Base-by-base conservation (phyloP, 768 basidiomycete genomes). In the Boletus eberwhitei region DNA sequence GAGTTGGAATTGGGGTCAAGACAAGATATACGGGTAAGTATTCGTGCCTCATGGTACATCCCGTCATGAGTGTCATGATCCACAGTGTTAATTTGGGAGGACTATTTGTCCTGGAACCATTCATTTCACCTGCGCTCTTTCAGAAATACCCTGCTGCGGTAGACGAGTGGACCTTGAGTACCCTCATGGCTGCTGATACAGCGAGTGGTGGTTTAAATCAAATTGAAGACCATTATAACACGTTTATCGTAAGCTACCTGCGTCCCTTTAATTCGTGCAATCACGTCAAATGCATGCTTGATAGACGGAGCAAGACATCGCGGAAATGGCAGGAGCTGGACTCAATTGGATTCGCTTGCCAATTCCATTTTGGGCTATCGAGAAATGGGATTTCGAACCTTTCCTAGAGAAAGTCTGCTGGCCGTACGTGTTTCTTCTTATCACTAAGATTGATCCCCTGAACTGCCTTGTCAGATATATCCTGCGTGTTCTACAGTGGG, bases 291-390 rank as follows among this genome's bases (percentile, higher is more conserved):
- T 24, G 54, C 34, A 36, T 53, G 42, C 35, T 48, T 41, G 37
- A 26, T 68, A 93, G 90, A 94, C 89, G 51, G 91, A 94, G 67
- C 75, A 89, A 73, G 93, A 96, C 73, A 85, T 95, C 57, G 93
- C 93, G 36, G 75, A 86, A 66, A 95, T 97, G 55, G 91, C 93
- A 42, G 88, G 83, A 38, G 92, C 90, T 29, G 93, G 93, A 4
- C 73, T 94, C 46, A 93, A 91, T 73, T 94, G 86, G 79, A 72
- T 95, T 43, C 81, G 91, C 3, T 71, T 94, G 41, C 89, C 91
- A 1, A 79, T 94, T 40, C 83, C 87, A 3, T 94, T 83, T 73
- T 96, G 93, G 93, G 88, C 88, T 8, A 85, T 94, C 61, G 87
- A 90, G 59, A 85, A 81, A 13, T 84, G 83, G 76, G 71, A 74